Conservation (phyloP, 805 yeast genomes). For the Yarrowia divulgata region DNA sequence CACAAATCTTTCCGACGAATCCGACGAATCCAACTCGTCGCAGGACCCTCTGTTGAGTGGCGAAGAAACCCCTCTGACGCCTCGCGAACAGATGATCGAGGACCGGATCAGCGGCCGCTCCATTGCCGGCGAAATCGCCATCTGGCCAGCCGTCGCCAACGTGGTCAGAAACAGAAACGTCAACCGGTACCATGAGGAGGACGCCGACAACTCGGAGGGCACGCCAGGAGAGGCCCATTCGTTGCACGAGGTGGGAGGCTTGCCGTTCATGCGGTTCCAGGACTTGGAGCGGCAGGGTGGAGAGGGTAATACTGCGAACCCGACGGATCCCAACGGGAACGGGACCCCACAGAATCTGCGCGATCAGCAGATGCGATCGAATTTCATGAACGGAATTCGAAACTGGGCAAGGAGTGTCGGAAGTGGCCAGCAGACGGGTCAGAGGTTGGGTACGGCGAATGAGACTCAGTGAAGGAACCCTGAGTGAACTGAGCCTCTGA, state of each 20-base stretch:
- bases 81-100: slow-evolving; percentile 23
- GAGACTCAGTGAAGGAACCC: too few relatives aligned
- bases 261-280: slow-evolving; percentile 25
- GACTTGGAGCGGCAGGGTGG: slow-evolving; percentile 15
- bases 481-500: too few relatives aligned
- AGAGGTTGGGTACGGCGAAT: slow-evolving; percentile 19
- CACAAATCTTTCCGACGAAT: neutral
- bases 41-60: slow-evolving; percentile 12
- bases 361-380: neutral
- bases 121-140: slow-evolving; percentile 32
- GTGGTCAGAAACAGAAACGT: slow-evolving; percentile 21
- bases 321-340: neutral
- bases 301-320: neutral
- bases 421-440: neutral
- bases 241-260: slow-evolving; percentile 3
- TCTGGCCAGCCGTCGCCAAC: slow-evolving; percentile 7
- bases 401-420: slow-evolving; percentile 27
- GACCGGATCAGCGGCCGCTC: slow-evolving; percentile 23
- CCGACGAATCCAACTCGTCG: slow-evolving; percentile 6
- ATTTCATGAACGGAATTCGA: neutral
- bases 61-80: neutral
- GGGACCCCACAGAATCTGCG: neutral
- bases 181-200: slow-evolving; percentile 25
- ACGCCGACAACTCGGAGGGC: neutral
- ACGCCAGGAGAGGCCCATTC: slow-evolving; percentile 1